Evolutionary conservation across 257 asterid species (phyloP), one percentile per base, ranked within the genome.

Genomic region (Fraxinus quadrangulata): DNA sequence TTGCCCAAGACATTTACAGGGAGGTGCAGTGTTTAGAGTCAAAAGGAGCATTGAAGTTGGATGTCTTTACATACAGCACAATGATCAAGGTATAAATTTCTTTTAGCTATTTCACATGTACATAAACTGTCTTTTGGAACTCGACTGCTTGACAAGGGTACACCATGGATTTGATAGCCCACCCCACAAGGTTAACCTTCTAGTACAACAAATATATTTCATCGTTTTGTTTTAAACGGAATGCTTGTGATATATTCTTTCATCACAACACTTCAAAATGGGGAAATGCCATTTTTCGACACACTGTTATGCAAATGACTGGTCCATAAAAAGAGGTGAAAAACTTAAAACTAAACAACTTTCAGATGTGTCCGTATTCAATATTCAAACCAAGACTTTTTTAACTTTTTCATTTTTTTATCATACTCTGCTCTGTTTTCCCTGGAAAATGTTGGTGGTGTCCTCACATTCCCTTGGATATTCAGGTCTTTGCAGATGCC

Each of bases 401-500:
- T 16, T 14, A 4, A 16, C 7, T 1, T 56, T 51, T 47, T 51
- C 21, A n/a, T 21, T n/a, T 56, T n/a, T 17, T 77, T 49, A 80
- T 80, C 84, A 73, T 71, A 71, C 39, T 63, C 86, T 76, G 68
- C 75, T n/a, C 36, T 75, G 51, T 68, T 76, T 78, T 33, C 72
- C 67, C 80, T 81, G 82, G 79, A 85, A 24, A 61, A 85, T 78
- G 73, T 78, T 81, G 67, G 82, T 75, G 73, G n/a, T 67, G 76
- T 75, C 76, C 67, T 63, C 75, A 70, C 78, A 45, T 80, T 83
- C 79, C 84, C 61, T 65, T 87, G 81, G 84, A 89, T 79, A 61
- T 83, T 81, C 97, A 94, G 99, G 97, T 92, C 81, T 86, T 94
- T 84, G 98, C 99, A 71, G 97, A 90, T 85, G 95, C 97, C 83